Evolutionary conservation across 2,329 filamentous ascomycete genomes (phyloP).

Genomic region (Diaporthe eres): DNA sequence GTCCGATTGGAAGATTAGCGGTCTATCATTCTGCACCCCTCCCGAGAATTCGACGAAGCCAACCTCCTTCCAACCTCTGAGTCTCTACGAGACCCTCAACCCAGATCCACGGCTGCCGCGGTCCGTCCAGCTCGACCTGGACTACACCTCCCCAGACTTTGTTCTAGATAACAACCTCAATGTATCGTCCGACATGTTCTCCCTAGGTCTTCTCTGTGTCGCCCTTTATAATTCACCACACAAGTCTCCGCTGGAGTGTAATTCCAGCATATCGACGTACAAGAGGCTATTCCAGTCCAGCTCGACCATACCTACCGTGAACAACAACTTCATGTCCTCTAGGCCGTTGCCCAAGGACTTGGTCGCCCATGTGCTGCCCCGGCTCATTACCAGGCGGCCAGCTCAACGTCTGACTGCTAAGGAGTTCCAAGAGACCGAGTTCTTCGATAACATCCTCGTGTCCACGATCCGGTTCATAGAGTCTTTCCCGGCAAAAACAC

Average conservation of each 20-base stretch:
- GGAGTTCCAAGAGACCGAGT: conserved; percentile 95
- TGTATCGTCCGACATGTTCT: conserved; percentile 91
- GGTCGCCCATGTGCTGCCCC: conserved; percentile 80
- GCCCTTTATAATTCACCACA: conserved; percentile 97
- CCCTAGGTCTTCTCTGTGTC: conserved; percentile 88
- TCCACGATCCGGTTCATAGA: conserved; percentile 97
- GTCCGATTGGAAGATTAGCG: conserved; percentile 99
- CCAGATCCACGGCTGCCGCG: conserved; percentile 86
- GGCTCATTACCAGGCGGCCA: conserved; percentile 88
- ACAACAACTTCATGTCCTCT: conserved; percentile 88
- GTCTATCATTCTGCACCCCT: conserved; percentile 89
- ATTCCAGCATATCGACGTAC: conserved; percentile 86
- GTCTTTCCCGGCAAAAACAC: conserved; percentile 89
- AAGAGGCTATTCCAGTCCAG: conserved; percentile 86
- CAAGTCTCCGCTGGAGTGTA: conserved; percentile 84
- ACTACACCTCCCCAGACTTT: conserved; percentile 96
- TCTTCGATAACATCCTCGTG: conserved; percentile 97
- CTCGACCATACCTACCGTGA: conserved; percentile 81
- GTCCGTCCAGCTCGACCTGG: conserved; percentile 88
- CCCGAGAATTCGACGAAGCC: conserved; percentile 81
- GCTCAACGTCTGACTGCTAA: conserved; percentile 88
- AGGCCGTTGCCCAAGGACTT: conserved; percentile 86
- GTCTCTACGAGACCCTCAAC: conserved; percentile 86
- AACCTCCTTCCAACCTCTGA: conserved; percentile 84
- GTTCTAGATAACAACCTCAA: conserved; percentile 92